Conservation (phyloP, 768 basidiomycete species). For the Rhodotorula taiwanensis region DNA sequence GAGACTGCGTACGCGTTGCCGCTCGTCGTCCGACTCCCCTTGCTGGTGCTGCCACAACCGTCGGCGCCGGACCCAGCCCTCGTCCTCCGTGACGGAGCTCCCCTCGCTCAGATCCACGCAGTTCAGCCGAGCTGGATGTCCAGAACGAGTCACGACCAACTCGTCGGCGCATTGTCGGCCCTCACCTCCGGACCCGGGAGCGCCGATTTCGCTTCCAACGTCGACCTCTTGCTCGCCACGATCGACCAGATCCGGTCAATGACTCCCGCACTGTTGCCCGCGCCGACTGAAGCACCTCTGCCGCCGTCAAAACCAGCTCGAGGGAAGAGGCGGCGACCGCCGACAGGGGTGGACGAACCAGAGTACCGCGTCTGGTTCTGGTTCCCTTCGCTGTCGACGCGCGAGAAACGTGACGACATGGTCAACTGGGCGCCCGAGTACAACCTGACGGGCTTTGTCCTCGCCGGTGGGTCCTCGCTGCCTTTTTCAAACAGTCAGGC, state of each 20-base stretch:
- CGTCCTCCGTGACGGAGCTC: background rate
- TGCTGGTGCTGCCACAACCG: conserved; percentile 1
- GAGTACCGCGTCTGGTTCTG: conserved; percentile 46
- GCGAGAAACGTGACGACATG: conserved; percentile 45
- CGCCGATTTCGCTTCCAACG: conserved; percentile 3
- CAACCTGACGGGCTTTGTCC: conserved; percentile 46
- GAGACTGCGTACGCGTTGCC: conserved; percentile 2
- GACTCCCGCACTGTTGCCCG: background rate
- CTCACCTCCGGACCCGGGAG: background rate
- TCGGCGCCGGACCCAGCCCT: no score
- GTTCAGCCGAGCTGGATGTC: conserved; percentile 37
- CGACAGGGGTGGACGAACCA: conserved; percentile 25
- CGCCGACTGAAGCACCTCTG: background rate
- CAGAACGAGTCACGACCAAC: conserved; percentile 13
- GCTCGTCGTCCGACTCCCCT: conserved; percentile 14
- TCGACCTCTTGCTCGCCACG: conserved; percentile 32
- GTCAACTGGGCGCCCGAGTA: conserved; percentile 43
- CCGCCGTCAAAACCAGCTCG: background rate
- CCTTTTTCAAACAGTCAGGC: no score
- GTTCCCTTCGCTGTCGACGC: conserved; percentile 45
- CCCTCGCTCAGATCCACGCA: background rate
- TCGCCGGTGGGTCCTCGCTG: conserved; percentile 38
- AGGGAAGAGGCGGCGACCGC: background rate
- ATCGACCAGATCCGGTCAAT: conserved; percentile 33
- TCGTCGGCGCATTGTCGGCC: conserved; percentile 7